Evolutionary conservation across 164 flowering plant species (phyloP).

Genomic region (Buxus sempervirens): DNA sequence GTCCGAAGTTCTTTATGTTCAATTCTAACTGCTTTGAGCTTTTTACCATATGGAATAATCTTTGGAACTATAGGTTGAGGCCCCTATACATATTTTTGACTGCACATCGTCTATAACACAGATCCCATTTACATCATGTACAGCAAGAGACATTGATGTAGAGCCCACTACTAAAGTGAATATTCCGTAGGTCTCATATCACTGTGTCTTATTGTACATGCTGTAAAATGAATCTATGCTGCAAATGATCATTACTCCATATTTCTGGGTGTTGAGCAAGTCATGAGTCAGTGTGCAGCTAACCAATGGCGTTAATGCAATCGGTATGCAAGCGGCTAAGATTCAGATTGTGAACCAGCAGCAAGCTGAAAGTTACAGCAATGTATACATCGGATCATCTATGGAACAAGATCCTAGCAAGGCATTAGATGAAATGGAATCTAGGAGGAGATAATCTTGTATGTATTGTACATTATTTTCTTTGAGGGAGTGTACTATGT

Average conservation of each 20-base stretch:
- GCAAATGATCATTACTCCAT: too few relatives aligned
- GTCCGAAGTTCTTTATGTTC: too few relatives aligned
- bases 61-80: slow-evolving; percentile 31
- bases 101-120: too few relatives aligned
- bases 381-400: background rate
- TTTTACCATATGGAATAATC: background rate
- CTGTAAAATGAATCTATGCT: too few relatives aligned
- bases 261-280: slow-evolving; percentile 49
- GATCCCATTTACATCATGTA: too few relatives aligned
- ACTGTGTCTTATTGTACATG: too few relatives aligned
- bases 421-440: slow-evolving; percentile 30
- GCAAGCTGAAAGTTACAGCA: slow-evolving; percentile 7
- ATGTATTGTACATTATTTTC: too few relatives aligned
- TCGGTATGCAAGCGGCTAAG: slow-evolving; percentile 18
- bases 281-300: slow-evolving; percentile 14
- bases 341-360: slow-evolving; percentile 18
- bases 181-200: too few relatives aligned
- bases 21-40: too few relatives aligned
- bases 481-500: too few relatives aligned
- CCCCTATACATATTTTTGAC: slow-evolving; percentile 61
- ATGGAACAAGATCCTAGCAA: slow-evolving; percentile 10
- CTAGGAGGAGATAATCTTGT: slow-evolving; percentile 29
- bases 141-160: too few relatives aligned
- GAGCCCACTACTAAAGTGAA: too few relatives aligned
- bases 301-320: slow-evolving; percentile 10